A percentile compares a stretch with the other conserved stretches of the same genome.
These are phyloP conservation scores for Eremomyces bilateralis DNA, from an alignment of 495 filamentous ascomycete genomes.

Conservation along the genomic window DNA sequence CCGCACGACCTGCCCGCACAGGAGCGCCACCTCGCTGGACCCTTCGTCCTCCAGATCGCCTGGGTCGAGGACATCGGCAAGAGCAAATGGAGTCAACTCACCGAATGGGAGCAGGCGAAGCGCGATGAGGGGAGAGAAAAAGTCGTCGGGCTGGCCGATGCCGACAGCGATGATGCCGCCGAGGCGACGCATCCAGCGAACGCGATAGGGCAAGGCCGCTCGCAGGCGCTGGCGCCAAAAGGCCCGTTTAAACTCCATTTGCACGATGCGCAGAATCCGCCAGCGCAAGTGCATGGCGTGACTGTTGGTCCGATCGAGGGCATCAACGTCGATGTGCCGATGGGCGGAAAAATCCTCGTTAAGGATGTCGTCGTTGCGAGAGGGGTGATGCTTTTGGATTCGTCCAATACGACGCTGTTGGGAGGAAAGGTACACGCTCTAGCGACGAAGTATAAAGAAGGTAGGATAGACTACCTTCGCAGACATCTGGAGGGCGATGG, in stretches of 20 bases:
- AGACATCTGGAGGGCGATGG: too few species aligned
- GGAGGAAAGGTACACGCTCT: constrained; percentile 74
- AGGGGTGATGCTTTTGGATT: constrained; percentile 57
- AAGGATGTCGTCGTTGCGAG: constrained; percentile 43
- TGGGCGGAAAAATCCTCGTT: constrained; percentile 66
- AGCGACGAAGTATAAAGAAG: constrained; percentile 56
- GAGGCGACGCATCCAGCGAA: constrained; percentile 1
- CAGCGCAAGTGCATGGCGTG: constrained; percentile 33
- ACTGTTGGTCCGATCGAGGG: constrained; percentile 56
- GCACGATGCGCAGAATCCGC: constrained; percentile 69
- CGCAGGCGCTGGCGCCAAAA: too few species aligned
- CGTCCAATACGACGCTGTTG: constrained; percentile 36
- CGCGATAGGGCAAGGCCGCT: too few species aligned
- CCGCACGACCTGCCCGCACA: too few species aligned
- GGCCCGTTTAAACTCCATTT: constrained; percentile 64
- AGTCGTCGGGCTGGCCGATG: constrained; percentile 37
- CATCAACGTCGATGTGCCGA: constrained; percentile 41
- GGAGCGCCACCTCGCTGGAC: constrained; percentile 30
- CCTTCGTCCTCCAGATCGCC: constrained; percentile 59
- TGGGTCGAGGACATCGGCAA: constrained; percentile 63
- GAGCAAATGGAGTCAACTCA: constrained; percentile 66
- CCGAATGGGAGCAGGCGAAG: constrained; percentile 61
- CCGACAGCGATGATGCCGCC: constrained; percentile 11
- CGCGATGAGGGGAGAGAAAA: constrained; percentile 79
- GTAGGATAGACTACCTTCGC: constrained; percentile 46